Evolutionary conservation across 768 basidiomycete genomes (phyloP), one percentile per base, ranked within the genome.

Genomic region (Cubamyces lactineus): DNA sequence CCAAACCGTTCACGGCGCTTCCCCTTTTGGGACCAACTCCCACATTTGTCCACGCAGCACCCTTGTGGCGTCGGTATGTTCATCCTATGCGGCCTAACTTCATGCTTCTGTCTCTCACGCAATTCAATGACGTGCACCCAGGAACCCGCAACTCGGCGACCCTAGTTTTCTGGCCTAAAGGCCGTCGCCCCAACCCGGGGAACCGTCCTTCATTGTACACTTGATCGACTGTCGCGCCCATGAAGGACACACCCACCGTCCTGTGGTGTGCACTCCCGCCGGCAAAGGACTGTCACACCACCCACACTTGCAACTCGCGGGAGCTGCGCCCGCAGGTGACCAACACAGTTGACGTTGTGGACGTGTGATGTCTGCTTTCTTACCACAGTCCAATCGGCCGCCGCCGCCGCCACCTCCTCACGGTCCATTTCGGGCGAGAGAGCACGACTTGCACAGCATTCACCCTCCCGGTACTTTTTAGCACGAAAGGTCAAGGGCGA

Each of bases 131-230:
- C 6, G 41, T 51, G 49, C 48, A n/a, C 28, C 16, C 57, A 59
- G 49, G 57, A 30, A 52, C 49, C 57, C 48, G 57, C 40, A 19
- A 50, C 26, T n/a, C 24, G 57, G 17, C 57, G 57, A 59, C 57
- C 57, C 57, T 59, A 13, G 26, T 52, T 52, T 51, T n/a, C 17
- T 19, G 24, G 11, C 42, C 19, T 34, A 42, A 43, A 28, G 26
- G 41, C 41, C 57, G 57, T 49, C 21, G 6, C 45, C 21, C 50
- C 30, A 5, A 38, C 16, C 26, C 11, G 43, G 49, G 19, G 57
- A 38, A 43, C 34, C 41, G 28, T 9, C 26, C 17, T 30, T 42
- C 41, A 26, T 50, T 19, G 17, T 43, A 24, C 26, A 24, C n/a
- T 51, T 41, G 49, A 59, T 51, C 56, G 56, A 38, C n/a, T 3